Conservation (phyloP, 2,329 filamentous ascomycete genomes). For the Ascosphaera aggregata region DNA sequence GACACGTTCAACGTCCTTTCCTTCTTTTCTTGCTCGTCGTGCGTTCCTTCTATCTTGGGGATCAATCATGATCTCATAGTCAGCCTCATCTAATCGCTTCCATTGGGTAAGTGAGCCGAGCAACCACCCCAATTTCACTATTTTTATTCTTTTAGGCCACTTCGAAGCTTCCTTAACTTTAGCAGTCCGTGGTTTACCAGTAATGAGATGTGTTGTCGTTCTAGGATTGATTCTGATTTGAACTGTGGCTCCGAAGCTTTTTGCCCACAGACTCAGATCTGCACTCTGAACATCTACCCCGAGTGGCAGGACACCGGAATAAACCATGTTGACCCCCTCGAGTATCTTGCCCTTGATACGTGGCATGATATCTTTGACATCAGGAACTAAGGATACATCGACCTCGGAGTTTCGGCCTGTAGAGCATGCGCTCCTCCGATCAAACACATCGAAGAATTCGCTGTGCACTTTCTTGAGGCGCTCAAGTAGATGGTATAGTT, state of each 20-base stretch:
- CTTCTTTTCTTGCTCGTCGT: slow-evolving; percentile 9
- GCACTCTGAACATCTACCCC: slow-evolving; percentile 56
- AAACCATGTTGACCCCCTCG: slow-evolving; percentile 51
- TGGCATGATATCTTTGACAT: slow-evolving; percentile 68
- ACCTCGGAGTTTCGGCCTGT: slow-evolving; percentile 22
- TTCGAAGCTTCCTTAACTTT: slow-evolving; percentile 76
- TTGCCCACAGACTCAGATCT: slow-evolving; percentile 71
- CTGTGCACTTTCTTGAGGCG: slow-evolving; percentile 55
- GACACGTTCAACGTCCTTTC: slow-evolving; percentile 23
- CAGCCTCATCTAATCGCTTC: slow-evolving; percentile 53
- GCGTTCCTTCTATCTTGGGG: slow-evolving; percentile 35
- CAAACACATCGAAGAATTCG: slow-evolving; percentile 66
- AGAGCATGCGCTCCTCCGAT: slow-evolving; percentile 25
- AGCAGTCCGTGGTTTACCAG: slow-evolving; percentile 46
- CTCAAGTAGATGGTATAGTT: slow-evolving; percentile 52
- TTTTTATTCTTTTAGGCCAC: slow-evolving; percentile 51
- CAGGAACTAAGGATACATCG: slow-evolving; percentile 44
- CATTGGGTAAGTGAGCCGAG: slow-evolving; percentile 65
- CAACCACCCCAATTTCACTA: slow-evolving; percentile 83
- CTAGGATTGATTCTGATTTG: slow-evolving; percentile 21
- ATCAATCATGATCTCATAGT: slow-evolving; percentile 57
- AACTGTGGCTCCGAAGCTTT: slow-evolving; percentile 52
- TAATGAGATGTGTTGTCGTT: slow-evolving; percentile 26
- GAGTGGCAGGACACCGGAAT: slow-evolving; percentile 75
- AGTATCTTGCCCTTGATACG: slow-evolving; percentile 57